phyloP scores from a whole-genome alignment of 2,329 filamentous ascomycete genomes.

The Bisporella sp. region DNA sequence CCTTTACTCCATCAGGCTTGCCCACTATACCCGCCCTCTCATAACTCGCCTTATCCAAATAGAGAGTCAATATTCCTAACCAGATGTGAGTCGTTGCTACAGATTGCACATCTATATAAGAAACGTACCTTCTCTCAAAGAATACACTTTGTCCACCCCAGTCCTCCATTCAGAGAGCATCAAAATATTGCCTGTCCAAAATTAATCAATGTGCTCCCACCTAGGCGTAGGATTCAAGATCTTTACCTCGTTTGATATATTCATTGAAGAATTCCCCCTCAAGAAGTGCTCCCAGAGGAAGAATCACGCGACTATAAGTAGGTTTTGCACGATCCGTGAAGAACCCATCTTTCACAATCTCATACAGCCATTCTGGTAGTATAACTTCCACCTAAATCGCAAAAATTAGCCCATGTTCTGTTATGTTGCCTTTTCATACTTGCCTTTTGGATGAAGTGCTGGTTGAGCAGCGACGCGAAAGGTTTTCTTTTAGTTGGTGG shows the following conservation, averaged over 20 bases:
- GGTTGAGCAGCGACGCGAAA: slow-evolving; percentile 60
- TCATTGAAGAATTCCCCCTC: slow-evolving; percentile 71
- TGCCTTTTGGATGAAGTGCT: slow-evolving; percentile 65
- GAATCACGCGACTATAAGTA: slow-evolving; percentile 60
- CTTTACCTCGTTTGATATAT: slow-evolving; percentile 60
- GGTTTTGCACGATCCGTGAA: slow-evolving; percentile 33
- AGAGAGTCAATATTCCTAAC: slow-evolving; percentile 63
- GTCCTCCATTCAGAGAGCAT: slow-evolving; percentile 77
- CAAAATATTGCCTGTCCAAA: slow-evolving; percentile 58
- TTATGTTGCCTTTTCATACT: slow-evolving; percentile 2
- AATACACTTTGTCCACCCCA: slow-evolving; percentile 66
- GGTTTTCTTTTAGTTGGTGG: slow-evolving; percentile 68
- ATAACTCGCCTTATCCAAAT: slow-evolving; percentile 74
- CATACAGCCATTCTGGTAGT: slow-evolving; percentile 58
- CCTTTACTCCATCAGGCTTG: slow-evolving; percentile 53
- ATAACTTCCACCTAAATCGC: slow-evolving; percentile 56
- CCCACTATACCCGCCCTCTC: slow-evolving; percentile 78
- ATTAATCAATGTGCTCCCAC: slow-evolving; percentile 3
- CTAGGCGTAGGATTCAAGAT: neutral
- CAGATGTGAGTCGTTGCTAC: no score
- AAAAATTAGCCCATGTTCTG: neutral
- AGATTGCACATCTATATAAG: no score
- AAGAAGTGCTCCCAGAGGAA: slow-evolving; percentile 67
- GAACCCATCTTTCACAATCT: slow-evolving; percentile 46
- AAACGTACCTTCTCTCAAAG: slow-evolving; percentile 56